These are phyloP conservation scores for Penicillium fimorum DNA, from an alignment of 495 filamentous ascomycete genomes.

Conservation along the genomic window DNA sequence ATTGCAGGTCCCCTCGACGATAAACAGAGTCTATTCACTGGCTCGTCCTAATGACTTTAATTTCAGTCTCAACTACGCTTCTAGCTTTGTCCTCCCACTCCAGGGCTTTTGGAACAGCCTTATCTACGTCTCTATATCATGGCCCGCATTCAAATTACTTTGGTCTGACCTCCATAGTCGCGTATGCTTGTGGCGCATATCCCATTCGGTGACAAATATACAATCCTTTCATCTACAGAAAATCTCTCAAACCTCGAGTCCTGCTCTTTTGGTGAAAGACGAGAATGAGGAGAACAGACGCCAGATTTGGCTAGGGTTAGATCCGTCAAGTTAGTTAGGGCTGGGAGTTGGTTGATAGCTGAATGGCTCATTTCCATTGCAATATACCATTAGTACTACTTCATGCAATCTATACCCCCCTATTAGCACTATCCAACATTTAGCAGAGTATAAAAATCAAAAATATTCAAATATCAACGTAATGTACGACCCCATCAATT, in stretches of 20 bases:
- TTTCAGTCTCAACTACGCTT: conserved; percentile 64
- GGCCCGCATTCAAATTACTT: conserved; percentile 32
- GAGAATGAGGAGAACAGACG: neutral
- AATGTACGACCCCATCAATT: neutral
- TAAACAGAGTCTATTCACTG: conserved; percentile 73
- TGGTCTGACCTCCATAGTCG: conserved; percentile 15
- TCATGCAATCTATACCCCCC: neutral
- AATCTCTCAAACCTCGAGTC: neutral
- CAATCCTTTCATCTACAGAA: neutral
- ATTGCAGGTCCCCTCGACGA: conserved; percentile 65
- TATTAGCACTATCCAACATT: neutral
- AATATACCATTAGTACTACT: neutral
- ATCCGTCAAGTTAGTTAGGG: conserved; percentile 7
- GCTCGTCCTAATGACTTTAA: conserved; percentile 51
- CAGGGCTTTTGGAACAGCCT: conserved; percentile 87
- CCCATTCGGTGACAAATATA: neutral
- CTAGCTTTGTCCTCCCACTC: conserved; percentile 73
- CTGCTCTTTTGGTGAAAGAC: neutral
- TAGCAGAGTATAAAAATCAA: neutral
- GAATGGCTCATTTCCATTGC: neutral
- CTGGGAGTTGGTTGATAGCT: neutral
- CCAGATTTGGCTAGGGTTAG: conserved; percentile 4
- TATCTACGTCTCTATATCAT: conserved; percentile 71
- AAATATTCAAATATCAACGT: neutral
- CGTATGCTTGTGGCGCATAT: conserved; percentile 1